Percentiles rank a stretch among this genome's conserved stretches.
phyloP scores from a whole-genome alignment of 352 stramenopile species.

The Phytophthora citrophthora region DNA sequence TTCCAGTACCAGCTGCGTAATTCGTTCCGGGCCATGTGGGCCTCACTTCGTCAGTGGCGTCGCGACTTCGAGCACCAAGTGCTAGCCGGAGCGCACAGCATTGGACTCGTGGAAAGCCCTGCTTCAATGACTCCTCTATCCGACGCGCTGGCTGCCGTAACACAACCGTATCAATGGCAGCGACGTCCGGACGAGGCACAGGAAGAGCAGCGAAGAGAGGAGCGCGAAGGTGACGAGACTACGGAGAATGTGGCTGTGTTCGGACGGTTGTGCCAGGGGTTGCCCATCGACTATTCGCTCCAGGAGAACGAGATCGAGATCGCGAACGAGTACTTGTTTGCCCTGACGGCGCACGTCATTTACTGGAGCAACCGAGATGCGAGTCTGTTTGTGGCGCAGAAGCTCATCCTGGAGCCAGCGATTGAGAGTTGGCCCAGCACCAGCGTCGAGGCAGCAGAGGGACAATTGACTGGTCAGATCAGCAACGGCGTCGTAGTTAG shows the following conservation, averaged over 20 bases:
- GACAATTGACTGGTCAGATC: conserved; percentile 6
- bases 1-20: conserved; percentile 90
- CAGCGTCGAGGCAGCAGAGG: conserved; percentile 1
- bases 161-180: conserved; percentile 33
- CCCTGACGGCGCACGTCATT: conserved; percentile 91
- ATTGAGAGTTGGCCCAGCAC: conserved; percentile 27
- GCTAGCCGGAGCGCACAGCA: conserved; percentile 64
- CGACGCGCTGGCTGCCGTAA: conserved; percentile 35
- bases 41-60: conserved; percentile 76
- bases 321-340: conserved; percentile 94
- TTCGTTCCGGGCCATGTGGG: conserved; percentile 81
- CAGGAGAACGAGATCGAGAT: conserved; percentile 95
- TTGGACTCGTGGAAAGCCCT: conserved; percentile 74
- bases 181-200: conserved; percentile 23
- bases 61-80: conserved; percentile 81
- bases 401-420: conserved; percentile 83
- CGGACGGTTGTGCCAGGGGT: conserved; percentile 67
- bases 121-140: conserved; percentile 38
- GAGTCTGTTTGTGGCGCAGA: conserved; percentile 91
- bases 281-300: conserved; percentile 88
- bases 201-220: conserved; percentile 26
- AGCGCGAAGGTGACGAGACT: conserved; percentile 45
- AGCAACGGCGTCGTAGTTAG: conserved; percentile 4
- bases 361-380: conserved; percentile 94
- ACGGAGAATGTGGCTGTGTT: conserved; percentile 61